Conservation (phyloP, 768 basidiomycete species). For the Rhodosporidiobolus odoratus region DNA sequence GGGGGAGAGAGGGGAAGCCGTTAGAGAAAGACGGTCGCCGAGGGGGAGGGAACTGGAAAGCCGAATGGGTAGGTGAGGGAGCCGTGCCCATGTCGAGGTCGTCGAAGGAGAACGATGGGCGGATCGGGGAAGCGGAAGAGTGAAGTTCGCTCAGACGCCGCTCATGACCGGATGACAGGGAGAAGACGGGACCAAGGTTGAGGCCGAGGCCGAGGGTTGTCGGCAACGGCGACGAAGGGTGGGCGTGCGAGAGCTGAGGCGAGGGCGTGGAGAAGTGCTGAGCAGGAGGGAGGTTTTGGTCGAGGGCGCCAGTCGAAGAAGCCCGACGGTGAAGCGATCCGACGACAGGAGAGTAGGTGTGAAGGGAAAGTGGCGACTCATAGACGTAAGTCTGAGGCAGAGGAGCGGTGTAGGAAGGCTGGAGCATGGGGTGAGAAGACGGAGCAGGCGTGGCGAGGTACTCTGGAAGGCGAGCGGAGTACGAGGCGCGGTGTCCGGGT, state of each 20-base stretch:
- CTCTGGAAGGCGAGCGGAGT: background rate
- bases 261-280: background rate
- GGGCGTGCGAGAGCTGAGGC: background rate
- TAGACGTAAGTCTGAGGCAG: slow-evolving; percentile 21
- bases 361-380: background rate
- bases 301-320: slow-evolving; percentile 22
- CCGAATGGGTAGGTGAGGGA: background rate
- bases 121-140: background rate
- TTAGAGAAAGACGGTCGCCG: background rate
- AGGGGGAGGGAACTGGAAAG: background rate
- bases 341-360: background rate
- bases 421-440: slow-evolving; percentile 8
- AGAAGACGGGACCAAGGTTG: slow-evolving; percentile 1
- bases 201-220: background rate
- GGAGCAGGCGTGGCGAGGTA: background rate
- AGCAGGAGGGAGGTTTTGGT: background rate
- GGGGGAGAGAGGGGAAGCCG: slow-evolving; percentile 19
- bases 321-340: slow-evolving; percentile 24
- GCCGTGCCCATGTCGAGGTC: slow-evolving; percentile 1
- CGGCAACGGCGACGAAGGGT: background rate
- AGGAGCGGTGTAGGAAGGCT: slow-evolving; percentile 16
- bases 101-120: slow-evolving; percentile 18
- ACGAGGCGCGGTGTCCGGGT: background rate
- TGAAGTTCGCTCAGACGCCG: slow-evolving; percentile 26
- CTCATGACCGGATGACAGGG: slow-evolving; percentile 7